Base-by-base conservation (phyloP, 352 stramenopile genomes). In the Pythium brassicae region DNA sequence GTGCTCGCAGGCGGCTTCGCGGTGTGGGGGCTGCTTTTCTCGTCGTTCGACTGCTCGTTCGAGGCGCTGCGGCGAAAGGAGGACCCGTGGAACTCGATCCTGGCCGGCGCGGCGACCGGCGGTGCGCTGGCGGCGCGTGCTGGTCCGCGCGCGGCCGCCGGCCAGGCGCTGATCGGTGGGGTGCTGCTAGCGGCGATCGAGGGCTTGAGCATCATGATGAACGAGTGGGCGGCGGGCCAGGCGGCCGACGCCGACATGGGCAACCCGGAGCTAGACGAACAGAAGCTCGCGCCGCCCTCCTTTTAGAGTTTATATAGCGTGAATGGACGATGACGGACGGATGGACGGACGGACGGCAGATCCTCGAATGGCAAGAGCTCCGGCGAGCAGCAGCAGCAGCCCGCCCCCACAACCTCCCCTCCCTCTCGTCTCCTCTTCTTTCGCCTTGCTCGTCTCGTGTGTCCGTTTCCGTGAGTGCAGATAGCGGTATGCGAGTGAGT, bases 11-110 rank as follows among this genome's bases (percentile, higher is more conserved):
- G 89, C 39, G 92, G 88, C 47, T 98, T 98, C 58, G 92, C 92
- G 1, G 89, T 98, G 23, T 99, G 97, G 97, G 97, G 97, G 44
- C 78, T 97, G 58, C 76, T 99, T 8, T 99, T 99, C 79, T 98
- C 97, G 29, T 95, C 87, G 40, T 99, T 96, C 63, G 97, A 99
- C 78, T 99, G 97, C 74, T 96, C 88, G 25, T 89, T 99, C 42
- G 97, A 97, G 50, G 92, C 94, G 32, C 73, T 99, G 55, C 91
- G 97, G 71, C 92, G 97, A 76, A 99, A 98, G 78, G 97, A 99
- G 83, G 97, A 99, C 84, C 95, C 97, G 42, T 99, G 97, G 96
- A 99, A 99, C 73, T 98, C 95, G n/a, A 99, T 99, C 59, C 71
- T 99, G 39, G 94, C 91, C 29, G 97, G 97, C 25, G 96, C 94